phyloP scores from a whole-genome alignment of 202 grass and related monocot genomes.

The Carex arenaria region DNA sequence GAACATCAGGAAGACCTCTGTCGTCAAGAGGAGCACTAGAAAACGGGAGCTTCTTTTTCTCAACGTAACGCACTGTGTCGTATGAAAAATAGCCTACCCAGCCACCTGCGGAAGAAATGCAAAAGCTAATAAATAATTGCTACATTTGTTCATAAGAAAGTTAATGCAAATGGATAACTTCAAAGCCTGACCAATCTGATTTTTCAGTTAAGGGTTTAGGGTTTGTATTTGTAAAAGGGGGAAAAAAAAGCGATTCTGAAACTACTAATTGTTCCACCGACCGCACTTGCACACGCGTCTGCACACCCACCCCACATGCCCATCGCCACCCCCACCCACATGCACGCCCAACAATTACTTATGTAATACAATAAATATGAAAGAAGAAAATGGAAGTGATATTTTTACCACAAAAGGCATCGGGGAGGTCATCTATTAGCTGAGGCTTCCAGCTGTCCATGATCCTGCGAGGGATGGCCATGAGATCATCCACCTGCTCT shows the following conservation, averaged over 20 bases:
- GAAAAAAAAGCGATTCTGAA: too few species aligned
- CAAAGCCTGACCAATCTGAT: not conserved
- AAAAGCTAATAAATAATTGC: not conserved
- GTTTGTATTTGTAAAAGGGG: too few species aligned
- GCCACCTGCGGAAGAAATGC: slow-evolving; percentile 23
- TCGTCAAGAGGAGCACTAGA: slow-evolving; percentile 75
- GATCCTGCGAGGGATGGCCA: slow-evolving; percentile 59
- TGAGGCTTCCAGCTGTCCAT: slow-evolving; percentile 73
- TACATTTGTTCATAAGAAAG: not conserved
- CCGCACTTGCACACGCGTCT: too few species aligned
- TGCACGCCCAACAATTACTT: too few species aligned
- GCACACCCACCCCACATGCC: too few species aligned
- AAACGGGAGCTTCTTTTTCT: slow-evolving; percentile 93
- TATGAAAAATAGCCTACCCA: slow-evolving; percentile 99
- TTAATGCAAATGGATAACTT: not conserved
- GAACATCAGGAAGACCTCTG: slow-evolving; percentile 81
- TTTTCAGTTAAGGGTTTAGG: not conserved
- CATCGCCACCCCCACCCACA: too few species aligned
- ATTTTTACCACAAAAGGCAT: slow-evolving; percentile 65
- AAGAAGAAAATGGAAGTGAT: not conserved
- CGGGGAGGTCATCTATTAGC: slow-evolving; percentile 43
- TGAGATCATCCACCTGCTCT: slow-evolving; percentile 52
- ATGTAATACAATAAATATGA: not conserved
- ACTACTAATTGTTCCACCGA: too few species aligned
- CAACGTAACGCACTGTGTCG: slow-evolving; percentile 81